Evolutionary conservation across 208 protist genomes (phyloP).

Genomic region (Willaertia magna): DNA sequence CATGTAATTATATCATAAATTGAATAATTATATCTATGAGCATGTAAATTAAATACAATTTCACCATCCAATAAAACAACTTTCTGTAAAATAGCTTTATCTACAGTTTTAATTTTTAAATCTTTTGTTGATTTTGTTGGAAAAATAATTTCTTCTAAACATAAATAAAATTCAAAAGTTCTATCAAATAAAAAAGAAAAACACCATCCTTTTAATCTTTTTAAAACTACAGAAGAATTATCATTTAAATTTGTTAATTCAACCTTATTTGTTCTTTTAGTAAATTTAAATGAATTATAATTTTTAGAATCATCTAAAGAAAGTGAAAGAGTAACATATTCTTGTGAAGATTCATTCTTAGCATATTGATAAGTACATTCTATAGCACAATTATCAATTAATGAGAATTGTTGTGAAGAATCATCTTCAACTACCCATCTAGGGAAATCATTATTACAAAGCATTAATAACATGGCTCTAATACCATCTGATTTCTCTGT

Average conservation of each 20-base stretch:
- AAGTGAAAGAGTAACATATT: background rate
- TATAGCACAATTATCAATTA: background rate
- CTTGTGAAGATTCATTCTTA: background rate
- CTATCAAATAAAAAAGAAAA: conserved; percentile 8
- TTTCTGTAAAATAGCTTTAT: background rate
- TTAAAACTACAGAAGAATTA: background rate
- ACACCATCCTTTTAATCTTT: background rate
- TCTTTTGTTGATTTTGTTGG: background rate
- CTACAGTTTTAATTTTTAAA: background rate
- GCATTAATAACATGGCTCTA: background rate
- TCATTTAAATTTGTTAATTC: background rate
- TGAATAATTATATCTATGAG: background rate
- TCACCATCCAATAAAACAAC: background rate
- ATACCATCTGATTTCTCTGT: conserved; percentile 7
- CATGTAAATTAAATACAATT: background rate
- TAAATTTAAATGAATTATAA: no score
- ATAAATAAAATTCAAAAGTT: background rate
- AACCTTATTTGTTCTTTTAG: background rate
- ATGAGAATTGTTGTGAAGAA: background rate
- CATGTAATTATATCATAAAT: background rate
- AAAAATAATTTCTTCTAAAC: background rate
- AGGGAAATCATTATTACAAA: background rate
- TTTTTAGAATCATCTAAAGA: background rate
- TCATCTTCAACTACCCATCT: background rate
- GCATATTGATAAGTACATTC: background rate